A percentile compares a stretch with the other conserved stretches of the same genome.
Evolutionary conservation across 2,329 filamentous ascomycete genomes (phyloP).

Genomic region (Pyrenochaeta sp.): DNA sequence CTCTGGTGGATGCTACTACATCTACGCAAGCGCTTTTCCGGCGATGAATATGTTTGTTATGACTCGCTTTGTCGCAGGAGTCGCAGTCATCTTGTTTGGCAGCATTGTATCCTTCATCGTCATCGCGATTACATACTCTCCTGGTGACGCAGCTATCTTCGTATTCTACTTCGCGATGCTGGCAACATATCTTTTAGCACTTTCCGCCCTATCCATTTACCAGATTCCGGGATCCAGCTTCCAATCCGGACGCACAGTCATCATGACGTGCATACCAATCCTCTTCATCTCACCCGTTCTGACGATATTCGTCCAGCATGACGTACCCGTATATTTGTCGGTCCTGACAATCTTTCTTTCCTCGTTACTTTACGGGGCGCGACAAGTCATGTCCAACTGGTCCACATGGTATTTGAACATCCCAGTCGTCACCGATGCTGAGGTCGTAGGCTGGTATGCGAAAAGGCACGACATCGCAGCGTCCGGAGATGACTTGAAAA

Average conservation of each 20-base stretch:
- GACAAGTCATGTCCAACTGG: conserved; percentile 62
- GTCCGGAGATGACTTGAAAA: conserved; percentile 15
- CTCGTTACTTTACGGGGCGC: conserved; percentile 58
- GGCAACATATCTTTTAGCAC: not conserved
- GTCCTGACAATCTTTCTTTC: conserved; percentile 61
- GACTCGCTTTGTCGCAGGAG: conserved; percentile 55
- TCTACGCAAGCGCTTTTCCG: conserved; percentile 61
- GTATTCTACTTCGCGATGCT: conserved; percentile 46
- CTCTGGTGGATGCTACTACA: conserved; percentile 66
- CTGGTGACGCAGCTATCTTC: conserved; percentile 62
- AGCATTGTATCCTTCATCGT: conserved; percentile 60
- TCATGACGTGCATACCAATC: conserved; percentile 62
- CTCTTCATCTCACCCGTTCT: conserved; percentile 63
- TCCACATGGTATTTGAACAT: conserved; percentile 61
- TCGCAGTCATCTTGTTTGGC: conserved; percentile 56
- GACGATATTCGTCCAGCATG: conserved; percentile 60
- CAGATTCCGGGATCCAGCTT: conserved; percentile 60
- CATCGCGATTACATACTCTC: conserved; percentile 52
- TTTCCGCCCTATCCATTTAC: conserved; percentile 49
- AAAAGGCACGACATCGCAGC: not conserved
- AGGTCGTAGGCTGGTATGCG: conserved; percentile 57
- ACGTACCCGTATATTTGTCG: conserved; percentile 62
- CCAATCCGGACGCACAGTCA: conserved; percentile 61
- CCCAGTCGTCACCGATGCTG: conserved; percentile 54
- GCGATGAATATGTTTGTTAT: conserved; percentile 61